Conservation (phyloP, 257 asterid species). For the Solanum clarkiae region DNA sequence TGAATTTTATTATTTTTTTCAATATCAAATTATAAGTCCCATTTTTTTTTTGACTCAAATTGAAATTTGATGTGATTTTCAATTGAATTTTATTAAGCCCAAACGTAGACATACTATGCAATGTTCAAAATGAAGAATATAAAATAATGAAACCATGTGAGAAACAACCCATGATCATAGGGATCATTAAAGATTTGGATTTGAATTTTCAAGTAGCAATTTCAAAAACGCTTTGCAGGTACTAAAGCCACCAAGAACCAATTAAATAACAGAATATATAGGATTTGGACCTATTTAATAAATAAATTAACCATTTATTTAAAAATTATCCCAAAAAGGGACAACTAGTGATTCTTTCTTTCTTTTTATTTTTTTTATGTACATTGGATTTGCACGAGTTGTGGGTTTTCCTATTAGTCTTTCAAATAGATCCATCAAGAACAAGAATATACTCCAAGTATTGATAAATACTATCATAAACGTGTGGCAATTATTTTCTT, state of each 20-base stretch:
- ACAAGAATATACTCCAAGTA: too few relatives aligned
- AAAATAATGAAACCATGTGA: not conserved
- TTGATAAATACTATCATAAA: not conserved
- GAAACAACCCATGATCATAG: not conserved
- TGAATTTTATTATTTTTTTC: too few relatives aligned
- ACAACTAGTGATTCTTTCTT: too few relatives aligned
- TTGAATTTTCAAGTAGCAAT: not conserved
- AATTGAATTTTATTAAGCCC: too few relatives aligned
- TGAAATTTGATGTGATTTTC: too few relatives aligned
- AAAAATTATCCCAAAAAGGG: too few relatives aligned
- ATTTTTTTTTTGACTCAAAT: too few relatives aligned
- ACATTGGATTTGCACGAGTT: too few relatives aligned
- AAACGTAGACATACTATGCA: not conserved
- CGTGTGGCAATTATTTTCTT: too few relatives aligned
- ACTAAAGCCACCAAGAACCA: not conserved
- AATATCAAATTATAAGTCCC: too few relatives aligned
- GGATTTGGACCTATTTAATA: not conserved
- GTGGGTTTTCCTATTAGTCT: not conserved
- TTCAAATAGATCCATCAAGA: too few relatives aligned
- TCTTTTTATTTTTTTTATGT: too few relatives aligned
- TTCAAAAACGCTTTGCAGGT: not conserved
- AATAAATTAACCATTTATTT: not conserved
- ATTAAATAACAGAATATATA: not conserved
- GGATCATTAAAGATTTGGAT: not conserved
- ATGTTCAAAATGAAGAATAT: not conserved